Conservation (phyloP, 78 protist species). For the Chrysochromulina parva region DNA sequence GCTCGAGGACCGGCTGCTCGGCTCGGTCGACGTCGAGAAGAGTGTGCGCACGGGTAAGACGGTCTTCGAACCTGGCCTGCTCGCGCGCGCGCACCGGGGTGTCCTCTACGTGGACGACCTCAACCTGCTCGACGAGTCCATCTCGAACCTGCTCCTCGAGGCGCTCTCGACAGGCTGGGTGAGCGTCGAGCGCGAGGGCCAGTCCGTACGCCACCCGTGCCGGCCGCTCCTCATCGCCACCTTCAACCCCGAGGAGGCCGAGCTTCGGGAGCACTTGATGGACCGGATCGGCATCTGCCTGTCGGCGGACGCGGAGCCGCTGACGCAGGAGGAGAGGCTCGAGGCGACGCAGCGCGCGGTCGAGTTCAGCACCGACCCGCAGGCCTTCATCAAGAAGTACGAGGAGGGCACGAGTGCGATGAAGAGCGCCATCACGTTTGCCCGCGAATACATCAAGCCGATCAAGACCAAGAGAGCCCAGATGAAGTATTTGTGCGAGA, state of each 20-base stretch:
- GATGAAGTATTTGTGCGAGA: slow-evolving; percentile 18
- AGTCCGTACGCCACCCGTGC: slow-evolving; percentile 49
- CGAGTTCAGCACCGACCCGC: neutral
- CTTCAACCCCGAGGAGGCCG: slow-evolving; percentile 53
- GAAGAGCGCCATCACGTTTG: slow-evolving; percentile 25
- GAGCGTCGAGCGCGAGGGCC: slow-evolving; percentile 55
- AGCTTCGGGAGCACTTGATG: slow-evolving; percentile 48
- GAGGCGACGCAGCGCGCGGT: slow-evolving; percentile 11
- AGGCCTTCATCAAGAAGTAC: neutral
- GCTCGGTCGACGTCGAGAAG: slow-evolving; percentile 50
- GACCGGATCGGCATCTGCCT: slow-evolving; percentile 52
- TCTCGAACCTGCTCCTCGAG: slow-evolving; percentile 47
- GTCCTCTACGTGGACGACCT: slow-evolving; percentile 60
- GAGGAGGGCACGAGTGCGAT: neutral
- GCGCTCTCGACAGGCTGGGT: slow-evolving; percentile 45
- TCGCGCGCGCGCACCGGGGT: slow-evolving; percentile 1
- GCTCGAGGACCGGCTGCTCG: slow-evolving; percentile 52
- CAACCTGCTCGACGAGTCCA: slow-evolving; percentile 46
- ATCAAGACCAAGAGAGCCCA: neutral
- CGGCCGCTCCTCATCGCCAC: slow-evolving; percentile 52
- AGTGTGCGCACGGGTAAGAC: slow-evolving; percentile 36
- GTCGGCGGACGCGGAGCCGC: slow-evolving; percentile 34
- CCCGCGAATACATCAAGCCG: slow-evolving; percentile 47
- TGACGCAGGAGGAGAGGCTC: slow-evolving; percentile 30
- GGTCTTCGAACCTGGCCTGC: slow-evolving; percentile 54